Conservation (phyloP, 2,329 filamentous ascomycete species). For the Fonsecaea monophora region DNA sequence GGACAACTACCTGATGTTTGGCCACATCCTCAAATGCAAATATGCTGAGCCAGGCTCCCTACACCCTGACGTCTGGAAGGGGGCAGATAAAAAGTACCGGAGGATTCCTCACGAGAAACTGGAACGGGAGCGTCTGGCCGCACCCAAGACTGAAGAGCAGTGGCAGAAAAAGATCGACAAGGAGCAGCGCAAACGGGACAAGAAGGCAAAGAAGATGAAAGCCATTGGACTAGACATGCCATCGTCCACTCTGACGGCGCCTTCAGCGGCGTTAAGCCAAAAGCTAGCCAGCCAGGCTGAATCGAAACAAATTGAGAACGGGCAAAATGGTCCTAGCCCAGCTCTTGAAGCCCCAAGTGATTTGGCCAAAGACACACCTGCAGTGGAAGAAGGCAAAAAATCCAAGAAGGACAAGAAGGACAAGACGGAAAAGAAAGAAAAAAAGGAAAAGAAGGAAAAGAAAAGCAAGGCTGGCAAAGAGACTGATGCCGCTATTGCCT, state of each 20-base stretch:
- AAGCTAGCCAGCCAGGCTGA: slow-evolving; percentile 42
- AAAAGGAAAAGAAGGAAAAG: slow-evolving; percentile 35
- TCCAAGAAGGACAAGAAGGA: slow-evolving; percentile 43
- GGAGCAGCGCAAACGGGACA: slow-evolving; percentile 73
- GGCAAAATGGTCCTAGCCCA: slow-evolving; percentile 39
- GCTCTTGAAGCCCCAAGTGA: slow-evolving; percentile 43
- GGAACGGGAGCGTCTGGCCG: slow-evolving; percentile 74
- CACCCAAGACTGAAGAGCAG: slow-evolving; percentile 73
- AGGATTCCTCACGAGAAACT: slow-evolving; percentile 86
- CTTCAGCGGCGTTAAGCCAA: slow-evolving; percentile 55
- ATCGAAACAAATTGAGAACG: slow-evolving; percentile 38
- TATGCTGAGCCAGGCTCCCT: slow-evolving; percentile 77
- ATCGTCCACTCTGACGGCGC: slow-evolving; percentile 72
- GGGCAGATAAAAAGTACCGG: slow-evolving; percentile 89
- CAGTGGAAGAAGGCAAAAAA: slow-evolving; percentile 43
- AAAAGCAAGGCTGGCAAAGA: slow-evolving; percentile 7
- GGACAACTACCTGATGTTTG: slow-evolving; percentile 96
- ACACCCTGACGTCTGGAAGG: slow-evolving; percentile 84
- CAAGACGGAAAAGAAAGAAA: slow-evolving; percentile 39
- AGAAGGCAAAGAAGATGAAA: slow-evolving; percentile 76
- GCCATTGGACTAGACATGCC: slow-evolving; percentile 84
- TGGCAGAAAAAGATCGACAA: slow-evolving; percentile 78
- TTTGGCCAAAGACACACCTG: slow-evolving; percentile 41
- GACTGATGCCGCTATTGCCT: background rate
- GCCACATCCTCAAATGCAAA: slow-evolving; percentile 89